Conservation (phyloP, 1,139 yeast species). For the Saccharomyces hybrid region DNA sequence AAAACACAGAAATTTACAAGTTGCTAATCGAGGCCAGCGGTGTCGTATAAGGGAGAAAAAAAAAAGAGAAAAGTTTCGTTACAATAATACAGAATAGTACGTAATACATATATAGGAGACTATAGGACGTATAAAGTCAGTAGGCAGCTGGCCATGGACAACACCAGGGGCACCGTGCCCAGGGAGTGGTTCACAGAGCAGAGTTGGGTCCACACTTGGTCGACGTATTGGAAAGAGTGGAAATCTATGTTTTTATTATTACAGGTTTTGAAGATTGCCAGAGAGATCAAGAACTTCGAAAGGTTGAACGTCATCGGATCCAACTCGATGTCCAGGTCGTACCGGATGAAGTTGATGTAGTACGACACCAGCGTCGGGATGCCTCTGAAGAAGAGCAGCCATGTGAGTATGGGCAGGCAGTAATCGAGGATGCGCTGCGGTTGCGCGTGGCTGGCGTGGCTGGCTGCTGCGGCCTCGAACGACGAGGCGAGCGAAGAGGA, state of each 20-base stretch:
- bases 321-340: constrained; percentile 22
- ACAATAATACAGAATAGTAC: neutral
- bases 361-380: constrained; percentile 24
- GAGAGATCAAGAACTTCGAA: constrained; percentile 16
- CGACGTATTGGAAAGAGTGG: neutral
- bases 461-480: neutral
- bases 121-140: constrained; percentile 21
- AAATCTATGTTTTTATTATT: neutral
- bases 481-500: constrained; percentile 1
- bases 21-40: neutral
- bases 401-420: constrained; percentile 8
- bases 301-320: constrained; percentile 30
- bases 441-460: neutral
- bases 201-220: constrained; percentile 6
- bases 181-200: constrained; percentile 11
- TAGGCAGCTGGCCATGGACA: constrained; percentile 18
- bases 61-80: neutral
- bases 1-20: constrained; percentile 49
- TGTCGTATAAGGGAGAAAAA: neutral
- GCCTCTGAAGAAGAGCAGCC: constrained; percentile 18
- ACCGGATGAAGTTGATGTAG: constrained; percentile 29
- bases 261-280: constrained; percentile 1
- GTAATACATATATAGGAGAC: constrained; percentile 7
- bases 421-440: neutral
- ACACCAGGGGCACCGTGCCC: constrained; percentile 21